A percentile compares a stretch with the other conserved stretches of the same genome.
These are phyloP conservation scores for Aspergillaceae sp. DNA, from an alignment of 2,329 filamentous ascomycete species.

Conservation along the genomic window DNA sequence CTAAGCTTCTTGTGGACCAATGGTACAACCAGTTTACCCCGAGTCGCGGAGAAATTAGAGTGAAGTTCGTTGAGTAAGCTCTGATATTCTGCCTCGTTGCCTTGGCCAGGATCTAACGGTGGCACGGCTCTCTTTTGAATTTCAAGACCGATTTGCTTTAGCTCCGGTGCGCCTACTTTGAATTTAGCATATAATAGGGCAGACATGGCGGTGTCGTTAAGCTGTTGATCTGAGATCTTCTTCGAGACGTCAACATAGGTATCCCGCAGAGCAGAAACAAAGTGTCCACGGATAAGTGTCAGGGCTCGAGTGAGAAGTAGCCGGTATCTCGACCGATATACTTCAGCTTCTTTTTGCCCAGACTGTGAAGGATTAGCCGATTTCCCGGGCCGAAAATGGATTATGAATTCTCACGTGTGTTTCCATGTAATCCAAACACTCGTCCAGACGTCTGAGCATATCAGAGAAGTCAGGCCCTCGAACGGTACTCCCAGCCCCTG, in stretches of 20 bases:
- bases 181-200: slow-evolving; percentile 65
- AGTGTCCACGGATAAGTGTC: slow-evolving; percentile 58
- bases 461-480: slow-evolving; percentile 77
- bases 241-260: slow-evolving; percentile 54
- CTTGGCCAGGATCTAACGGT: slow-evolving; percentile 51
- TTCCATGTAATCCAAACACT: slow-evolving; percentile 88
- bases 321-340: slow-evolving; percentile 80
- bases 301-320: slow-evolving; percentile 64
- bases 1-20: slow-evolving; percentile 53
- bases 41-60: slow-evolving; percentile 53
- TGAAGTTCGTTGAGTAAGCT: slow-evolving; percentile 58
- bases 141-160: slow-evolving; percentile 58
- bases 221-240: slow-evolving; percentile 56
- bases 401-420: slow-evolving; percentile 54
- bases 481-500: slow-evolving; percentile 77
- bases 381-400: not conserved
- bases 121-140: slow-evolving; percentile 58
- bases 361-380: slow-evolving; percentile 43
- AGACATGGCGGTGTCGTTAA: slow-evolving; percentile 65
- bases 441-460: slow-evolving; percentile 77
- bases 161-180: slow-evolving; percentile 54
- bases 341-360: slow-evolving; percentile 75
- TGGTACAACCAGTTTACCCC: slow-evolving; percentile 51
- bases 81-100: slow-evolving; percentile 55
- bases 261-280: slow-evolving; percentile 54